A percentile compares a stretch with the other conserved stretches of the same genome.
Evolutionary conservation across 495 filamentous ascomycete species (phyloP).

Genomic region (Umbilicaria muhlenbergii): DNA sequence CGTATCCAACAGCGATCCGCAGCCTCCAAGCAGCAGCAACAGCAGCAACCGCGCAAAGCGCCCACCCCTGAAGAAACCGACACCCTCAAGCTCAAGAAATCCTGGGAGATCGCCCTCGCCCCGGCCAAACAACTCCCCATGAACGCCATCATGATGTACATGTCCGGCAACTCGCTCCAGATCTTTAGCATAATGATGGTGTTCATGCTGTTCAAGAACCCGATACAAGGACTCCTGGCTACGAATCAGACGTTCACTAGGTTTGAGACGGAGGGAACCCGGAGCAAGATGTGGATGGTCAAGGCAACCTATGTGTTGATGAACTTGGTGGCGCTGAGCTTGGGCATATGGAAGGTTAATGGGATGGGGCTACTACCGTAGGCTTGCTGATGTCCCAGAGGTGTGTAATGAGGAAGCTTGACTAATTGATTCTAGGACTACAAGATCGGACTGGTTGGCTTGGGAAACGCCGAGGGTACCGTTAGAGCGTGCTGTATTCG

Average conservation of each 20-base stretch:
- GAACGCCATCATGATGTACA: constrained; percentile 99
- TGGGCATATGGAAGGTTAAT: constrained; percentile 96
- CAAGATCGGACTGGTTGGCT: constrained; percentile 86
- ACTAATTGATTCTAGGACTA: constrained; percentile 43
- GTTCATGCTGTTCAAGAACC: constrained; percentile 95
- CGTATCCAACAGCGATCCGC: constrained; percentile 22
- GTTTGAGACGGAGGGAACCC: constrained; percentile 75
- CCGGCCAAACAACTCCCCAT: constrained; percentile 92
- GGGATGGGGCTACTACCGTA: constrained; percentile 90
- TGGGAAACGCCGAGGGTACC: constrained; percentile 76
- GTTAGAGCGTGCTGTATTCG: constrained; percentile 50
- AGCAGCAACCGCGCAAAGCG: constrained; percentile 29
- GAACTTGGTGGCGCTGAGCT: constrained; percentile 64
- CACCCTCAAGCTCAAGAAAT: constrained; percentile 91
- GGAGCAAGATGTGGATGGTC: constrained; percentile 52
- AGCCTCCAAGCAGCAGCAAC: constrained; percentile 25
- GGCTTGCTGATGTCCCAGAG: constrained; percentile 18
- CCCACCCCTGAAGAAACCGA: constrained; percentile 74
- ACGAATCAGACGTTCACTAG: constrained; percentile 70
- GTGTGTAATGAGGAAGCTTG: neutral
- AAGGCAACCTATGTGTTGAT: constrained; percentile 77
- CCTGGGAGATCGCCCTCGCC: constrained; percentile 92
- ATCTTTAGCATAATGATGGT: constrained; percentile 99
- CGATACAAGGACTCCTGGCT: constrained; percentile 65
- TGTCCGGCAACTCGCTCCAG: constrained; percentile 96